Conservation (phyloP, 1,284 basidiomycete genomes). For the Cryptococcus amylolentus region DNA sequence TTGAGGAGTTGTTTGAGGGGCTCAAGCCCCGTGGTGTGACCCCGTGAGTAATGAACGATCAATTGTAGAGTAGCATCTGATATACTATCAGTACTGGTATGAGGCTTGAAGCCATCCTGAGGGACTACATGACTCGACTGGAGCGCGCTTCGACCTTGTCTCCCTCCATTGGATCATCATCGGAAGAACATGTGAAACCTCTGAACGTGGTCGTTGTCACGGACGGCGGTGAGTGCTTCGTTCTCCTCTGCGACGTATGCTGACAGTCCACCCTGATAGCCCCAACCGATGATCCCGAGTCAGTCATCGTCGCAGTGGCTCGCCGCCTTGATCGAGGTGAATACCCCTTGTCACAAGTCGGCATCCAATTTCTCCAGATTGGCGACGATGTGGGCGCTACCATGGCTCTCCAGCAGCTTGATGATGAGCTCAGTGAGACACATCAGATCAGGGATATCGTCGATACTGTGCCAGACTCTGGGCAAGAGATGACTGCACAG, state of each 20-base stretch:
- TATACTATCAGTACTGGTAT: conserved; percentile 29
- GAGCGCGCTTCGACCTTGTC: conserved; percentile 24
- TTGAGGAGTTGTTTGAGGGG: conserved; percentile 45
- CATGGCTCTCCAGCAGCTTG: conserved; percentile 39
- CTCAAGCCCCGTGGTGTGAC: conserved; percentile 41
- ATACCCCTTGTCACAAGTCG: conserved; percentile 47
- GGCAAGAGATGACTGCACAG: conserved; percentile 26
- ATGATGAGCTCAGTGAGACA: conserved; percentile 29
- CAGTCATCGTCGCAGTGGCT: conserved; percentile 31
- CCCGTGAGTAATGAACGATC: conserved; percentile 26
- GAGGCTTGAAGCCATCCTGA: conserved; percentile 37
- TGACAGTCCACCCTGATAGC: conserved; percentile 25
- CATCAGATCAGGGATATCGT: conserved; percentile 42
- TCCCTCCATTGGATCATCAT: background rate
- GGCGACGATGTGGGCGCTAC: conserved; percentile 37
- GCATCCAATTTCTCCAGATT: conserved; percentile 49
- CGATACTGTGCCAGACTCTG: conserved; percentile 34
- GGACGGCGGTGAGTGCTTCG: conserved; percentile 33
- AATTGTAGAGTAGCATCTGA: background rate
- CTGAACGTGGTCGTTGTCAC: conserved; percentile 47
- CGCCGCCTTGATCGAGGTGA: conserved; percentile 41
- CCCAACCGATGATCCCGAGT: conserved; percentile 37
- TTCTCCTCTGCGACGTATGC: conserved; percentile 1
- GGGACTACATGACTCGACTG: conserved; percentile 43
- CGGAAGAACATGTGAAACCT: conserved; percentile 27